Evolutionary conservation across 306 rosid genomes (phyloP), one percentile per base, ranked within the genome.

Genomic region (Geum urbanum): DNA sequence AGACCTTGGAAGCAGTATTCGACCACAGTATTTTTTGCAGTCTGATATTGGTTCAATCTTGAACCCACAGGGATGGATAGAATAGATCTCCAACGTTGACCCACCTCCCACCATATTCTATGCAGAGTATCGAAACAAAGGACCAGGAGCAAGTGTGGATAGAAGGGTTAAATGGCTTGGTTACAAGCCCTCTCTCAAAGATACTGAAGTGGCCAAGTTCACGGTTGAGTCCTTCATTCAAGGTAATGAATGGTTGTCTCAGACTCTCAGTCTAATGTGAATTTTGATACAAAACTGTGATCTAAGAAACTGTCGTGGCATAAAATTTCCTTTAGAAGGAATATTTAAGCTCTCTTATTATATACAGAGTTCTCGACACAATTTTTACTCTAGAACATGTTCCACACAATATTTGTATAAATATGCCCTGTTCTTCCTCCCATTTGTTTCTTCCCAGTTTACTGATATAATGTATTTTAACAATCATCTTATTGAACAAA

Each of bases 1-100:
- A 81, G 98, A 81, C 98, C 98, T 37, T 92, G 98, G 98, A 90
- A 92, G 72, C 80, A 85, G 1, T 92, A 40, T 78, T 86, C 97
- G 27, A 90, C 98, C 14, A 87, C 92, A 4, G 77, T 92, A n/a
- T 9, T 57, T 92, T 15, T 81, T 90, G 96, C 81, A 85, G 61
- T 79, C 97, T 15, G 56, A 69, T 0, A 85, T 92, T 69, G 96
- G 83, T 5, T 16, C 78, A 15, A 84, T 90, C 76, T 64, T 90
- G 81, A 77, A 84, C 67, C 83, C 96, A 6, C 9, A 70, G 9
- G 98, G 98, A 24, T 92, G 98, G 98, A 77, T 4, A 6, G 85
- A 75, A 76, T 94, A 97, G 98, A 74, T 74, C 48, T 0, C 64
- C 10, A 70, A 76, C 22, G 86, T 84, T 50, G 90, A 84, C 7